These are phyloP conservation scores for Coprinopsis sp. DNA, from an alignment of 768 basidiomycete species.

Conservation along the genomic window DNA sequence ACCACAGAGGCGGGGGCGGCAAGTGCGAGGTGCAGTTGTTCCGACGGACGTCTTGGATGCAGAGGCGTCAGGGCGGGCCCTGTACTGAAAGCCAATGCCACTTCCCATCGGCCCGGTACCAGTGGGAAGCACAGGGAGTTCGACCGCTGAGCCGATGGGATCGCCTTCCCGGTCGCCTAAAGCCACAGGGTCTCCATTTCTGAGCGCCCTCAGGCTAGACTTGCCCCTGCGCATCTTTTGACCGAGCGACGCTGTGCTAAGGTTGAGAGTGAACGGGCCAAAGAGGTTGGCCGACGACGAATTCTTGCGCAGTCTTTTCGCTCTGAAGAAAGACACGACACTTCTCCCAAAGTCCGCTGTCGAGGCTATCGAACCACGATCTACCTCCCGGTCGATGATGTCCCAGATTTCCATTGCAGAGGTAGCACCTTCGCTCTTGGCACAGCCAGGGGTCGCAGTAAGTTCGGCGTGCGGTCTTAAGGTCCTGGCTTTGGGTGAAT, in stretches of 20 bases:
- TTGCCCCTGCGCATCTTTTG: constrained; percentile 38
- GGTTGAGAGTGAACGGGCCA: constrained; percentile 19
- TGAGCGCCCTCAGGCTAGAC: neutral
- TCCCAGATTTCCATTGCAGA: constrained; percentile 36
- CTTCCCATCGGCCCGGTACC: constrained; percentile 45
- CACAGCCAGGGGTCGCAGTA: neutral
- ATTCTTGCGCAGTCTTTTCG: constrained; percentile 35
- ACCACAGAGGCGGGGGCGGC: too few relatives aligned
- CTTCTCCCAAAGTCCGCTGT: constrained; percentile 10
- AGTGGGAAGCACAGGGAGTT: constrained; percentile 31
- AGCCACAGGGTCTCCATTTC: too few relatives aligned
- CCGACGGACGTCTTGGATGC: constrained; percentile 27
- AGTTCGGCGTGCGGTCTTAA: neutral
- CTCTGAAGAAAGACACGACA: constrained; percentile 19
- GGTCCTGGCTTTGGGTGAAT: constrained; percentile 2
- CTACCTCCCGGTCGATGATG: constrained; percentile 38
- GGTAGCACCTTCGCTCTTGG: neutral
- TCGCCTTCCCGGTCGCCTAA: constrained; percentile 19
- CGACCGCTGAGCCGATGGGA: constrained; percentile 28
- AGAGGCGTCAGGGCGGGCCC: constrained; percentile 19
- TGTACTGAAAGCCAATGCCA: constrained; percentile 50
- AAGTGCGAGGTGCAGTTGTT: constrained; percentile 18
- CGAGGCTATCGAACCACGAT: neutral
- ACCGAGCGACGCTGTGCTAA: constrained; percentile 29
- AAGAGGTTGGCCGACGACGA: constrained; percentile 28